phyloP scores from a whole-genome alignment of 2,329 filamentous ascomycete genomes.

The Fusarium sororula region DNA sequence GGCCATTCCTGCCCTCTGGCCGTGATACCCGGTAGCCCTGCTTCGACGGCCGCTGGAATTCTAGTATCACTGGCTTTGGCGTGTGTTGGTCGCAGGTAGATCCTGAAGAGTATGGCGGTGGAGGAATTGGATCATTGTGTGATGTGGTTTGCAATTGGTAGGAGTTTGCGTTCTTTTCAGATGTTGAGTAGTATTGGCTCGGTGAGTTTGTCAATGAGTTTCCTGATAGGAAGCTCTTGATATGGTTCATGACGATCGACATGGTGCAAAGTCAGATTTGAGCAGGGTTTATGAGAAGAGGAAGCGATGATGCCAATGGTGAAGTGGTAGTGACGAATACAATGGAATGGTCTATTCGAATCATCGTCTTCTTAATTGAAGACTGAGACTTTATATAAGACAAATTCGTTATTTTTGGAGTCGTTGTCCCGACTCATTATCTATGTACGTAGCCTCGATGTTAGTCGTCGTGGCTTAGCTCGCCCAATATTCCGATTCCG shows the following conservation, averaged over 20 bases:
- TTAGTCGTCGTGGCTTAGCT: constrained; percentile 14
- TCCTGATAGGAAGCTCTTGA: constrained; percentile 3
- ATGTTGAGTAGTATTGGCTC: neutral
- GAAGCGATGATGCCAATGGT: neutral
- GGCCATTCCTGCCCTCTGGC: neutral
- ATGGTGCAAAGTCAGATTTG: neutral
- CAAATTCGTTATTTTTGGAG: neutral
- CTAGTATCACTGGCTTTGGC: constrained; percentile 1
- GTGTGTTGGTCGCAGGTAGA: neutral
- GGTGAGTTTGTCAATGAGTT: neutral
- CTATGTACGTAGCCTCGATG: neutral
- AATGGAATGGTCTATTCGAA: neutral
- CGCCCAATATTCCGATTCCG: neutral
- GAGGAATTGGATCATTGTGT: neutral
- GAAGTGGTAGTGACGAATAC: neutral
- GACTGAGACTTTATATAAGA: constrained; percentile 1
- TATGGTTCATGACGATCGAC: constrained; percentile 1
- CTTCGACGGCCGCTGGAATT: constrained; percentile 16
- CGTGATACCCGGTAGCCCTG: neutral
- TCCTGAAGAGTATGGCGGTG: constrained; percentile 1
- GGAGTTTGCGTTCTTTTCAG: neutral
- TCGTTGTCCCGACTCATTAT: neutral
- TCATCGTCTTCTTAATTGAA: neutral
- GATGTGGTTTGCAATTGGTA: neutral
- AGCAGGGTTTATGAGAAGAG: neutral